Conservation (phyloP, 352 stramenopile species). For the Thalassiosira livingstoniorum region DNA sequence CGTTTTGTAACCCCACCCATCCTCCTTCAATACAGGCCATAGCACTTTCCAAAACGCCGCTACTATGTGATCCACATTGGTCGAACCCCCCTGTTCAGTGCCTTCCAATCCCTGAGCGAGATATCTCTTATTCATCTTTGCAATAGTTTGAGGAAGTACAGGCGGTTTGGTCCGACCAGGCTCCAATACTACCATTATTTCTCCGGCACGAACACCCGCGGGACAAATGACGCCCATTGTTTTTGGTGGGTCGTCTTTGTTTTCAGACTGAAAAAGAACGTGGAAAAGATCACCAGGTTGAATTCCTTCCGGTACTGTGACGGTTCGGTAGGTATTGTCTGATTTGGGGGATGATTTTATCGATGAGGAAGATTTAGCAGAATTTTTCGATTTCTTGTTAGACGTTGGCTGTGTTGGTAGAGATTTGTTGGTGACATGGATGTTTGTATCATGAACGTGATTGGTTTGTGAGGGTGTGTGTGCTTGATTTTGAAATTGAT, state of each 20-base stretch:
- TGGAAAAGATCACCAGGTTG: constrained; percentile 33
- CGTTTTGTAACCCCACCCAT: constrained; percentile 31
- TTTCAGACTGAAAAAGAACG: constrained; percentile 18
- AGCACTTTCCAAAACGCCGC: constrained; percentile 47
- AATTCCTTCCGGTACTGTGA: constrained; percentile 38
- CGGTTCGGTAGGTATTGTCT: constrained; percentile 27
- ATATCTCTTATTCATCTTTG: constrained; percentile 20
- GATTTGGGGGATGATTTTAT: neutral
- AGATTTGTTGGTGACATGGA: neutral
- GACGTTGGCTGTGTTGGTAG: neutral
- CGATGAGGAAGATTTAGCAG: neutral
- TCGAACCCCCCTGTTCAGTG: neutral
- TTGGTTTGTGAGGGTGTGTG: too few relatives aligned
- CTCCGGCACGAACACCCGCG: constrained; percentile 23
- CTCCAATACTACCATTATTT: constrained; percentile 44
- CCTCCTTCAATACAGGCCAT: constrained; percentile 19
- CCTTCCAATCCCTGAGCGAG: constrained; percentile 21
- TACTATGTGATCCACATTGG: neutral
- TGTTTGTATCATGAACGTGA: too few relatives aligned
- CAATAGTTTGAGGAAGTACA: constrained; percentile 32
- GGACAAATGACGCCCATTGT: constrained; percentile 50
- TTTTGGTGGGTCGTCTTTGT: too few relatives aligned
- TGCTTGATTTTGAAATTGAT: too few relatives aligned
- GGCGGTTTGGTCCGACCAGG: constrained; percentile 16
- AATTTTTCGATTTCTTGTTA: neutral